These are phyloP conservation scores for Yarrowia bubula DNA, from an alignment of 805 yeast species.

Conservation along the genomic window DNA sequence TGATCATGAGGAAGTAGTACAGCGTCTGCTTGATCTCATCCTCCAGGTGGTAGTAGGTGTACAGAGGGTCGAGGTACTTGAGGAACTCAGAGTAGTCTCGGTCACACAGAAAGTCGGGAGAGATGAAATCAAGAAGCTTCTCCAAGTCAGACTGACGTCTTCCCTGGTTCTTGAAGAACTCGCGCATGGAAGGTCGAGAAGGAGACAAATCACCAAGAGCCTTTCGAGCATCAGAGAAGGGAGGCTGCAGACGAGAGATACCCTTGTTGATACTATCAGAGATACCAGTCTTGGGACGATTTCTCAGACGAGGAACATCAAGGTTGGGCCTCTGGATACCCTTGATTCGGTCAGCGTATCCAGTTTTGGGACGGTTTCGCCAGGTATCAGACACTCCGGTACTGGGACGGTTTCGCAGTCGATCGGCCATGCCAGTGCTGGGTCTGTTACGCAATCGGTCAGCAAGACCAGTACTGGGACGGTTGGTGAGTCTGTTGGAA, in stretches of 20 bases:
- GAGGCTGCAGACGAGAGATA: background rate
- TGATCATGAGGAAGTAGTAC: background rate
- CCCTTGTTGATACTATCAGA: background rate
- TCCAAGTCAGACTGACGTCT: constrained; percentile 1
- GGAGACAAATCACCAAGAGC: background rate
- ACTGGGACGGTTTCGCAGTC: background rate
- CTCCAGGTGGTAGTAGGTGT: constrained; percentile 1
- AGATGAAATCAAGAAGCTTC: background rate
- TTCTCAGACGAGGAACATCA: background rate
- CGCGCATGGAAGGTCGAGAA: background rate
- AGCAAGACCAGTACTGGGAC: background rate
- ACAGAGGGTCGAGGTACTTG: background rate
- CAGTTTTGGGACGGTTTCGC: background rate
- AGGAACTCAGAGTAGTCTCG: constrained; percentile 31
- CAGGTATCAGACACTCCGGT: background rate
- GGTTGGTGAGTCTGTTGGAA: constrained; percentile 36
- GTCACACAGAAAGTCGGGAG: constrained; percentile 5
- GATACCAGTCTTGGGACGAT: background rate
- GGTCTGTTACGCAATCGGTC: background rate
- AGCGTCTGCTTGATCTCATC: constrained; percentile 46
- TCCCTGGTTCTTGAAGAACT: background rate
- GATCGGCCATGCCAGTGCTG: background rate
- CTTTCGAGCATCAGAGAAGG: constrained; percentile 5
- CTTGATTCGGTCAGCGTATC: background rate
- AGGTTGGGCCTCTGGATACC: background rate